Conservation (phyloP, 1,139 yeast species). For the Saccharomycopsis hybrid region DNA sequence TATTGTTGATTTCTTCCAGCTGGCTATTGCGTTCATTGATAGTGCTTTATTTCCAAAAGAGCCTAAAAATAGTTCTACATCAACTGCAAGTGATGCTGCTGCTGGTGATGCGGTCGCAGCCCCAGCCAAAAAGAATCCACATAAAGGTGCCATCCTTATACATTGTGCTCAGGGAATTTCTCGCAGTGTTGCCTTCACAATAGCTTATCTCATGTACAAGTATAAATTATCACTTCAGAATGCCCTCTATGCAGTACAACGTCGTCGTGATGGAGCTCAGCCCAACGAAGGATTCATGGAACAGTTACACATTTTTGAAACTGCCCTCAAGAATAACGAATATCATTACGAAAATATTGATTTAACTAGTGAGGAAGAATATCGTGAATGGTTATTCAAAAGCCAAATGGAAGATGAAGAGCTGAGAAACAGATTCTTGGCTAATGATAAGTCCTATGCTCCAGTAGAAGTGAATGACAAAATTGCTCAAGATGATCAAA, state of each 20-base stretch:
- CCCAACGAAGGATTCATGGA: constrained; percentile 77
- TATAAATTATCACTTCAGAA: constrained; percentile 52
- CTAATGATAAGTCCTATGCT: constrained; percentile 29
- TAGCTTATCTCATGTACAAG: constrained; percentile 76
- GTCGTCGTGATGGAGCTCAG: constrained; percentile 50
- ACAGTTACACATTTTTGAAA: constrained; percentile 61
- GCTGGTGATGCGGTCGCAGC: no score
- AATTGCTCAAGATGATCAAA: background rate
- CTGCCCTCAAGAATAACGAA: constrained; percentile 26
- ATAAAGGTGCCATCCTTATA: constrained; percentile 43
- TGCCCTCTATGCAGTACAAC: constrained; percentile 64
- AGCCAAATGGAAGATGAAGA: constrained; percentile 33
- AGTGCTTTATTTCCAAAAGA: constrained; percentile 44
- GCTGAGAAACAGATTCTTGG: constrained; percentile 28
- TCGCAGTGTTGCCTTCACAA: constrained; percentile 64
- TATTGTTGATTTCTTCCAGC: constrained; percentile 53
- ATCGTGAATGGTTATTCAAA: constrained; percentile 46
- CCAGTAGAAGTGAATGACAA: constrained; percentile 14
- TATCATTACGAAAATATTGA: constrained; percentile 11
- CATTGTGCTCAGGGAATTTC: constrained; percentile 89
- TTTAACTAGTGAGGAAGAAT: constrained; percentile 30
- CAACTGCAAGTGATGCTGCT: constrained; percentile 26
- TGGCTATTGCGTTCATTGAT: constrained; percentile 62
- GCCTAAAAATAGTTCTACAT: constrained; percentile 26
- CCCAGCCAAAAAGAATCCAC: constrained; percentile 30